Evolutionary conservation across 2,329 filamentous ascomycete species (phyloP).

Genomic region (Calycina herbarum): DNA sequence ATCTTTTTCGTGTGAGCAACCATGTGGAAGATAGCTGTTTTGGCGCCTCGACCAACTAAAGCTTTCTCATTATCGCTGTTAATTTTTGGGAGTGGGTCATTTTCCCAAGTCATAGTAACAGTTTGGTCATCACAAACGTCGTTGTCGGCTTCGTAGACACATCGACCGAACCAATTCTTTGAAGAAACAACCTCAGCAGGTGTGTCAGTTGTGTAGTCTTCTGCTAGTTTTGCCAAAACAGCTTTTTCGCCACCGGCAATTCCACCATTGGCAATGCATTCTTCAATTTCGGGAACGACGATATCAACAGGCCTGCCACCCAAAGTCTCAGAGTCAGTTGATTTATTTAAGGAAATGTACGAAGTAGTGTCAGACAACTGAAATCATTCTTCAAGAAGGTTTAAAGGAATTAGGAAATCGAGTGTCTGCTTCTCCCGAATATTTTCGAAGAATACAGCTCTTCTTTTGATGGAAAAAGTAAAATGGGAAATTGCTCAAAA

Average conservation of each 20-base stretch:
- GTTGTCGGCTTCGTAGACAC: slow-evolving; percentile 91
- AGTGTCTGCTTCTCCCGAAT: too few species aligned
- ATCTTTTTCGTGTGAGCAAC: slow-evolving; percentile 84
- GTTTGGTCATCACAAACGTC: slow-evolving; percentile 91
- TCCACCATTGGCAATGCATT: slow-evolving; percentile 54
- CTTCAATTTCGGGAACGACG: slow-evolving; percentile 90
- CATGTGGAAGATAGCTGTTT: slow-evolving; percentile 92
- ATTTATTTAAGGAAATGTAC: too few species aligned
- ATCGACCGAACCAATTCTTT: slow-evolving; percentile 84
- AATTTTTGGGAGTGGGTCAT: slow-evolving; percentile 51
- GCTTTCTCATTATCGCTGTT: slow-evolving; percentile 25
- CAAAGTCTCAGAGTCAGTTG: background rate
- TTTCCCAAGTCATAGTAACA: slow-evolving; percentile 85
- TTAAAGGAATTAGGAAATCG: background rate
- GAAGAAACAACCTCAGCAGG: slow-evolving; percentile 49
- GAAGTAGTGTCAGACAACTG: too few species aligned
- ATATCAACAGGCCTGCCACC: slow-evolving; percentile 67
- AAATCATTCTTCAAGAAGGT: too few species aligned
- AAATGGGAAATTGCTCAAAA: background rate
- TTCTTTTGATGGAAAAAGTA: too few species aligned
- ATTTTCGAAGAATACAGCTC: background rate
- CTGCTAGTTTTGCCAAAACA: slow-evolving; percentile 40
- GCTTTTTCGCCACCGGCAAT: slow-evolving; percentile 50
- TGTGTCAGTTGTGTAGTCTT: slow-evolving; percentile 55
- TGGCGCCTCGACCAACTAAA: slow-evolving; percentile 57